Conservation (phyloP, 768 basidiomycete species). For the Paxillus ammoniavirescens region DNA sequence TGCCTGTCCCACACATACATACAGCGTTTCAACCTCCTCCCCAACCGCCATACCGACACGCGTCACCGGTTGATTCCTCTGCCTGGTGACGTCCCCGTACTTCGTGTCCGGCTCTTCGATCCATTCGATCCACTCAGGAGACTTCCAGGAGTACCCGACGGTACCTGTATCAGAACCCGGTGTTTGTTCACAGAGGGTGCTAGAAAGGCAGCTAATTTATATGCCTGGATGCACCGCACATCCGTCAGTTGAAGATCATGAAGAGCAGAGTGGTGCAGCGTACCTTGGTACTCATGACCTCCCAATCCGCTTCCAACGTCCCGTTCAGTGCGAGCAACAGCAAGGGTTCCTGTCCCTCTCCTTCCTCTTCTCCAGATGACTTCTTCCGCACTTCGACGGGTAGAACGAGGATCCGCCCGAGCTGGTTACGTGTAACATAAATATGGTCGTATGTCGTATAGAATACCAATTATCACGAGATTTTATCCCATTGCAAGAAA, state of each 20-base stretch:
- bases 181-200: slow-evolving; percentile 39
- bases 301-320: slow-evolving; percentile 61
- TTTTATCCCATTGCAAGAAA: neutral
- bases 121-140: slow-evolving; percentile 6
- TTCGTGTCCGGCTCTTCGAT: slow-evolving; percentile 26
- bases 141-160: slow-evolving; percentile 1
- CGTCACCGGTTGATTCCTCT: slow-evolving; percentile 13
- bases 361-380: slow-evolving; percentile 4
- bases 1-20: neutral
- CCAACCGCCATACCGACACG: neutral
- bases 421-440: slow-evolving; percentile 34
- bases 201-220: slow-evolving; percentile 31
- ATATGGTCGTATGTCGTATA: neutral
- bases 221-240: slow-evolving; percentile 22
- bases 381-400: slow-evolving; percentile 48
- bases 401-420: slow-evolving; percentile 69
- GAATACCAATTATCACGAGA: neutral
- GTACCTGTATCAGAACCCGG: slow-evolving; percentile 24
- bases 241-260: neutral
- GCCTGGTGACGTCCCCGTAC: slow-evolving; percentile 29
- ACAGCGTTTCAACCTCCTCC: neutral
- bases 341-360: slow-evolving; percentile 44
- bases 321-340: slow-evolving; percentile 72
- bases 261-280: slow-evolving; percentile 9
- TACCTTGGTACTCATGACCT: slow-evolving; percentile 62